Base-by-base conservation (phyloP, 1,284 basidiomycete species). In the Ganoderma multipileum region DNA sequence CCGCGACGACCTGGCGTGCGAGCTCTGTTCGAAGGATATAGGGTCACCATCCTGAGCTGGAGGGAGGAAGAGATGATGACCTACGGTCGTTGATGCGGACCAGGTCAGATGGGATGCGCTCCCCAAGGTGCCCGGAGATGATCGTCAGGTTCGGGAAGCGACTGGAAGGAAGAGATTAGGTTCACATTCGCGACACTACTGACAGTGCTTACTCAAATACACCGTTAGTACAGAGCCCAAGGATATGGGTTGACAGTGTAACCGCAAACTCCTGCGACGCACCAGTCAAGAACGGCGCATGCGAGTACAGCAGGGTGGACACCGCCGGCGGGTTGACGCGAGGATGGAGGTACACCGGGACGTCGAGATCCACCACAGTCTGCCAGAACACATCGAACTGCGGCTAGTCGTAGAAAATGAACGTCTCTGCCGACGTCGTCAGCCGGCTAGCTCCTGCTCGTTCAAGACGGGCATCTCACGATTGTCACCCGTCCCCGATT, bases 351-450 rank as follows among this genome's bases (percentile, higher is more conserved):
- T 85, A 85, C 9, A 85, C 77, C 2, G 83, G 83, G 12, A 84
- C 82, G 60, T 84, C 78, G 20, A 84, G 73, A 14, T 83, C 82
- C 2, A 79, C 76, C 7, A 83, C 82, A 70, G 78, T 79, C 68
- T 83, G 70, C 83, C 83, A 84, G 70, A 85, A 84, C 20, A 79
- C 78, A 63, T 84, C 83, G 64, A 81, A 84, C 67, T 81, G 78
- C 9, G 83, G 82, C 63, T 82, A 80, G 68, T 84, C 83, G 64
- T 83, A 84, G 68, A 76, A 85, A 11, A 84, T 74, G 58, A 60
- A 60, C 33, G 58, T 60, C 58, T 60, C 58, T 60, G 38, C 9
- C 12, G 23, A 33, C 20, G 8, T 33, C 33, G 33, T 60, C 38
- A 41, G 58, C 20, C 23, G 23, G 47, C 14, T 26, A 11, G 14